These are phyloP conservation scores for Populus alba DNA, from an alignment of 345 rosid species.

Conservation along the genomic window DNA sequence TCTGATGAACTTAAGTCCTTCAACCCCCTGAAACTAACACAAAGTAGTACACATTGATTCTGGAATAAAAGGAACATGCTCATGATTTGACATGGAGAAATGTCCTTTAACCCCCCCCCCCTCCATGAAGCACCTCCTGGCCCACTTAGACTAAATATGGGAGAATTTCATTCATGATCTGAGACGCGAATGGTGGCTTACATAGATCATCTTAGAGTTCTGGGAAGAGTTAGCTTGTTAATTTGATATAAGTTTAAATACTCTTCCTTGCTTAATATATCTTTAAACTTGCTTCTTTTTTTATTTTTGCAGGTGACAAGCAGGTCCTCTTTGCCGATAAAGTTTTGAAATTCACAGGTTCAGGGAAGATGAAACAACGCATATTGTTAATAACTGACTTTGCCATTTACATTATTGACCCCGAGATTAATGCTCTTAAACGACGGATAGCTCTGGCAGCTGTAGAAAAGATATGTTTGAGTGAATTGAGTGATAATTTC, in stretches of 20 bases:
- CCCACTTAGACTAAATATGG: not conserved
- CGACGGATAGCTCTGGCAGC: conserved; percentile 77
- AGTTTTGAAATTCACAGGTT: conserved; percentile 77
- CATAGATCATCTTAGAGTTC: not conserved
- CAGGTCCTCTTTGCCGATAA: conserved; percentile 82
- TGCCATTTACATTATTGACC: conserved; percentile 68
- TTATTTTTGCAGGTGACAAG: conserved; percentile 55
- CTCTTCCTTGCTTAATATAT: not conserved
- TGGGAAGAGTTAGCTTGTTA: not conserved
- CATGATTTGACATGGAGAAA: not conserved
- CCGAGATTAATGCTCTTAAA: conserved; percentile 68
- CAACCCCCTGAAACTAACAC: not conserved
- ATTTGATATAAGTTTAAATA: not conserved
- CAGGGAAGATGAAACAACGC: conserved; percentile 84
- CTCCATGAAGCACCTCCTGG: too few species aligned
- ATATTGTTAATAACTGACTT: conserved; percentile 34
- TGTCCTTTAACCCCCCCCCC: not conserved
- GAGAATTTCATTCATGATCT: not conserved
- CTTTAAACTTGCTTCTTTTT: not conserved
- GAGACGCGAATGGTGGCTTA: not conserved
- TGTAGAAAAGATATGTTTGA: conserved; percentile 75
- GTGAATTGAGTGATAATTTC: conserved; percentile 84
- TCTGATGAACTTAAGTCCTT: not conserved
- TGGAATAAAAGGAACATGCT: not conserved
- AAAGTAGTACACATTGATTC: not conserved